Conservation (phyloP, 2,329 filamentous ascomycete species). For the Hypocrella siamensis region DNA sequence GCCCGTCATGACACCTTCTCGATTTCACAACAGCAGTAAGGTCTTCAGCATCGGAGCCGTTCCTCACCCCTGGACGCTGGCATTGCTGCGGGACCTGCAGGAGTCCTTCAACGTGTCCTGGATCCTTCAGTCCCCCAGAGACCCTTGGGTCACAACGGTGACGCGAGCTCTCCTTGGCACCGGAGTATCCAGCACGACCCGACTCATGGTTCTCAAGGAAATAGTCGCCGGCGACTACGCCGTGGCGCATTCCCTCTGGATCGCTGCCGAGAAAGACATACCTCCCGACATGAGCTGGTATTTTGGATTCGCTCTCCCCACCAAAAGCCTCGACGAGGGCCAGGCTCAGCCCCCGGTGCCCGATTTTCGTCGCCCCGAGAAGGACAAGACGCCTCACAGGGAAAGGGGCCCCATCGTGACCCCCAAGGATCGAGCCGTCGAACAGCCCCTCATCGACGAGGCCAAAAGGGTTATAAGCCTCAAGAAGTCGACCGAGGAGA, state of each 20-base stretch:
- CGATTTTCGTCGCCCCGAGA: slow-evolving; percentile 8
- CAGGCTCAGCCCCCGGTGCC: slow-evolving; percentile 10
- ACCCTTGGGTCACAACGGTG: slow-evolving; percentile 60
- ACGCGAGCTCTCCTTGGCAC: slow-evolving; percentile 54
- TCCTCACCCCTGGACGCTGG: slow-evolving; percentile 79
- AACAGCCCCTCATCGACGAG: slow-evolving; percentile 34
- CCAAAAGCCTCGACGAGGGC: slow-evolving; percentile 28
- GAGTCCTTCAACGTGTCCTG: slow-evolving; percentile 45
- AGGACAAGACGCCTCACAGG: slow-evolving; percentile 13
- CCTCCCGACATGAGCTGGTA: slow-evolving; percentile 72
- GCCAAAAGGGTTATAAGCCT: slow-evolving; percentile 34
- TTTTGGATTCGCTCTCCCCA: slow-evolving; percentile 71
- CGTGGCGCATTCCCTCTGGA: slow-evolving; percentile 57
- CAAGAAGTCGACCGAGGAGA: slow-evolving; percentile 25
- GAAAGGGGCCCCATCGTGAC: slow-evolving; percentile 33
- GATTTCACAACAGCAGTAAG: slow-evolving; percentile 55
- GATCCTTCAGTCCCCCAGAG: slow-evolving; percentile 55
- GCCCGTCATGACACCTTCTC: slow-evolving; percentile 47
- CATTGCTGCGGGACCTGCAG: slow-evolving; percentile 48
- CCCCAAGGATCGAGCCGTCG: slow-evolving; percentile 35
- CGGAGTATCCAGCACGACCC: slow-evolving; percentile 41
- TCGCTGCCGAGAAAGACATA: slow-evolving; percentile 51
- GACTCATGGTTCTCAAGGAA: slow-evolving; percentile 66
- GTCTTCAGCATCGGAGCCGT: slow-evolving; percentile 75
- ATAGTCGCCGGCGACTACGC: slow-evolving; percentile 56